Base-by-base conservation (phyloP, 257 asterid species). In the Salvia rosmarinus region DNA sequence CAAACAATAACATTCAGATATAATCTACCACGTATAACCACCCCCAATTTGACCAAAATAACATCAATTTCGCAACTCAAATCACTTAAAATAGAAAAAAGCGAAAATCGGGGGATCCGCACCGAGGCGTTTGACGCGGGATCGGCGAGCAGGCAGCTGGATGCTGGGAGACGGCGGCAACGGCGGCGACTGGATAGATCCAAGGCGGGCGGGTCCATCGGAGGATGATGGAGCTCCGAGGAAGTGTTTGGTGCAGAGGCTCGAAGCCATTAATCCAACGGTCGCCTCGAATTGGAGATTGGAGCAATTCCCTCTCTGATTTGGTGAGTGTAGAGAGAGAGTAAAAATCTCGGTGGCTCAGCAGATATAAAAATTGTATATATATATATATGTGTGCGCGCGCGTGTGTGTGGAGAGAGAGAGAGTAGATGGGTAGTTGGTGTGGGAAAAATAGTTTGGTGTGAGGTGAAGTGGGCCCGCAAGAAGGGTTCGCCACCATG, bases 71-170 rank as follows among this genome's bases (percentile, higher is more conserved):
- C 30, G 9, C 50, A 70, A 37, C 19, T 35, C 37, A 0, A 58
- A 73, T 47, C 21, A 70, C 19, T 52, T 23, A 49, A 13, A 51
- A 19, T 9, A 37, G 7, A 43, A 6, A 0, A 47, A 23, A 16
- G 7, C n/a, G 42, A 42, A 25, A 8, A 25, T 16, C 1, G 2
- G 58, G 57, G 58, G 63, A 69, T 50, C 46, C 77, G 49, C 62
- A 90, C 97, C 90, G 76, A 94, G 80, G 75, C 96, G 94, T 67
- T 73, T 89, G 79, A 79, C 68, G 43, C 70, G 88, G 58, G 84
- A 77, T 63, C 83, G 85, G 65, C 90, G 90, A 79, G 83, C 61
- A 9, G 85, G 90, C 21, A 87, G 58, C 39, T 76, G 91, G 63
- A 89, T 73, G 74, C 70, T 60, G 35, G 81, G 82, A 39, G 81